These are phyloP conservation scores for Tetrastigma voinierianum DNA, from an alignment of 164 flowering plant species.

Conservation along the genomic window DNA sequence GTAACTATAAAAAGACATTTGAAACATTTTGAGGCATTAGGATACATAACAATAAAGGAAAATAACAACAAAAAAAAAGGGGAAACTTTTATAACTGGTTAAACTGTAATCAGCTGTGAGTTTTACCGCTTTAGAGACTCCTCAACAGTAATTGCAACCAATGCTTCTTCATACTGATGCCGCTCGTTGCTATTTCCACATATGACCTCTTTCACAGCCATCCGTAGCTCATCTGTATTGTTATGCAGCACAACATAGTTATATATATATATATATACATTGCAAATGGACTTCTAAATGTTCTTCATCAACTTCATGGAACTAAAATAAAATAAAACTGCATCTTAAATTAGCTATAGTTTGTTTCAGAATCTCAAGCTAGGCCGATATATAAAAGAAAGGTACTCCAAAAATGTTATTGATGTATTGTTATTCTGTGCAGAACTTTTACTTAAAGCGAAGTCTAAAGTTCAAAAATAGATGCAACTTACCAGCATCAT, in stretches of 20 bases:
- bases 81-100: too few species aligned
- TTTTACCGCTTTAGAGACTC: constrained; percentile 74
- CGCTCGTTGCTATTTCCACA: constrained; percentile 70
- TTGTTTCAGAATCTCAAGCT: too few species aligned
- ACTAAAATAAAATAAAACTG: too few species aligned
- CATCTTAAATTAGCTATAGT: too few species aligned
- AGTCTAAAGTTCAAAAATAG: background rate
- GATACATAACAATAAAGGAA: background rate
- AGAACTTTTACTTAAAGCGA: too few species aligned
- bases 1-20: constrained; percentile 44
- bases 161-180: constrained; percentile 68
- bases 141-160: constrained; percentile 88
- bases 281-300: too few species aligned
- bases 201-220: constrained; percentile 88
- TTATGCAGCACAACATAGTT: background rate
- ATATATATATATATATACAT: background rate
- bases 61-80: too few species aligned
- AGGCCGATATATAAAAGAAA: too few species aligned
- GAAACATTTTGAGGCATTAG: background rate
- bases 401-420: too few species aligned
- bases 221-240: constrained; percentile 73
- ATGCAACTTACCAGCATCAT: constrained; percentile 63
- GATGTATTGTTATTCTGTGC: too few species aligned
- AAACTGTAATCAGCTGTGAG: background rate
- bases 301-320: too few species aligned